These are phyloP conservation scores for Ganoderma resinaceum DNA, from an alignment of 1,284 basidiomycete species.

Conservation along the genomic window DNA sequence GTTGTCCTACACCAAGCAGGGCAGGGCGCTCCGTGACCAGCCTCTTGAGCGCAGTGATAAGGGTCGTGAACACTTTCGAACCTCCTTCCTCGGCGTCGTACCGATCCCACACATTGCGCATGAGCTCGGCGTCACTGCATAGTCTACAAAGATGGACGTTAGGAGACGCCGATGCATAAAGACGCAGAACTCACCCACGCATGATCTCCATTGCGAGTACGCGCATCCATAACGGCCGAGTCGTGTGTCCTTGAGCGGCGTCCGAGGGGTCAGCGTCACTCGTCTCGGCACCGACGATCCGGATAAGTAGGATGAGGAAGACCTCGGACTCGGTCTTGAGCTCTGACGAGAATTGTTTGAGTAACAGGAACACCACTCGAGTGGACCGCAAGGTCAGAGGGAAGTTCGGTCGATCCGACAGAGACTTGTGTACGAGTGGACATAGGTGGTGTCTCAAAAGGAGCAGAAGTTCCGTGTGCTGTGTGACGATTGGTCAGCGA, in stretches of 20 bases:
- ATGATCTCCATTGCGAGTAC: constrained; percentile 93
- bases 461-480: constrained; percentile 86
- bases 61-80: constrained; percentile 79
- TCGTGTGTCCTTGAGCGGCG: constrained; percentile 38
- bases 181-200: constrained; percentile 66
- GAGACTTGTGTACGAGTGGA: constrained; percentile 85
- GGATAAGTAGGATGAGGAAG: constrained; percentile 84
- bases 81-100: constrained; percentile 75
- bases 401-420: constrained; percentile 87
- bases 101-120: constrained; percentile 81
- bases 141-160: constrained; percentile 50
- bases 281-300: constrained; percentile 76
- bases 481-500: background rate
- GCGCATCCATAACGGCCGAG: constrained; percentile 84
- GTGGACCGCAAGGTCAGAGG: constrained; percentile 91
- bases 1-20: constrained; percentile 78
- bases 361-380: constrained; percentile 90
- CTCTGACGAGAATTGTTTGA: constrained; percentile 91
- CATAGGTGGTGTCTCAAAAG: constrained; percentile 90
- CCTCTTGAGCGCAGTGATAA: constrained; percentile 84
- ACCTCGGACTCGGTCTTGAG: constrained; percentile 84
- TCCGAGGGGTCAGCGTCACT: constrained; percentile 36
- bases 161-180: constrained; percentile 6
- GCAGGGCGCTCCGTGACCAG: constrained; percentile 88
- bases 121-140: constrained; percentile 84